Evolutionary conservation across 2,329 filamentous ascomycete genomes (phyloP).

Genomic region (Pseudocercospora fijiensis): DNA sequence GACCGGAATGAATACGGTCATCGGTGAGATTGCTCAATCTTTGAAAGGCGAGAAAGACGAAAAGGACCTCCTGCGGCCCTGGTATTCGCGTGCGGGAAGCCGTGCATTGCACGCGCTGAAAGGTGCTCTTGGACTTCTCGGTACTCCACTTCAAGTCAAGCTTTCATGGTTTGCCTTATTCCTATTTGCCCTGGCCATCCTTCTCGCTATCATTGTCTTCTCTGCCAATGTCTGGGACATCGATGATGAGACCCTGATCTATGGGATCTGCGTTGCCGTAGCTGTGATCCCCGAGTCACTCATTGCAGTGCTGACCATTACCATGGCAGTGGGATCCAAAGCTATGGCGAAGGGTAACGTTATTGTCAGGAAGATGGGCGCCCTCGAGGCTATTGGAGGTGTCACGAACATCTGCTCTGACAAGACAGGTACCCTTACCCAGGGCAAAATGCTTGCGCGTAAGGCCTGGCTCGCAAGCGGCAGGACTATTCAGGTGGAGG

Average conservation of each 20-base stretch:
- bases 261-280: constrained; percentile 50
- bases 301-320: constrained; percentile 66
- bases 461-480: constrained; percentile 59
- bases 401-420: constrained; percentile 68
- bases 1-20: constrained; percentile 65
- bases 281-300: constrained; percentile 54
- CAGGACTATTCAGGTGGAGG: constrained; percentile 59
- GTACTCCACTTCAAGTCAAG: constrained; percentile 80
- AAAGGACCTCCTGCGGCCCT: constrained; percentile 18
- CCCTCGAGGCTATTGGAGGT: constrained; percentile 63
- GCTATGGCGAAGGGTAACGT: constrained; percentile 64
- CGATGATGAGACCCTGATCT: constrained; percentile 48
- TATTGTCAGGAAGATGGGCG: constrained; percentile 63
- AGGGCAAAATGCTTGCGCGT: constrained; percentile 61
- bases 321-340: constrained; percentile 62
- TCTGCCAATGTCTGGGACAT: constrained; percentile 55
- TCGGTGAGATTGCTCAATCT: constrained; percentile 61
- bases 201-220: constrained; percentile 68
- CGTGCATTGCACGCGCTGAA: constrained; percentile 57
- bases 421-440: constrained; percentile 61
- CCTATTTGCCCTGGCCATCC: constrained; percentile 70
- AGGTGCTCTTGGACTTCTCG: constrained; percentile 47
- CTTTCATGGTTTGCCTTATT: constrained; percentile 80
- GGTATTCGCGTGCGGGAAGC: constrained; percentile 19
- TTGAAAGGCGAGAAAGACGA: constrained; percentile 36